Base-by-base conservation (phyloP, 2,329 filamentous ascomycete species). In the Paraphaeosphaeria sporulosa region DNA sequence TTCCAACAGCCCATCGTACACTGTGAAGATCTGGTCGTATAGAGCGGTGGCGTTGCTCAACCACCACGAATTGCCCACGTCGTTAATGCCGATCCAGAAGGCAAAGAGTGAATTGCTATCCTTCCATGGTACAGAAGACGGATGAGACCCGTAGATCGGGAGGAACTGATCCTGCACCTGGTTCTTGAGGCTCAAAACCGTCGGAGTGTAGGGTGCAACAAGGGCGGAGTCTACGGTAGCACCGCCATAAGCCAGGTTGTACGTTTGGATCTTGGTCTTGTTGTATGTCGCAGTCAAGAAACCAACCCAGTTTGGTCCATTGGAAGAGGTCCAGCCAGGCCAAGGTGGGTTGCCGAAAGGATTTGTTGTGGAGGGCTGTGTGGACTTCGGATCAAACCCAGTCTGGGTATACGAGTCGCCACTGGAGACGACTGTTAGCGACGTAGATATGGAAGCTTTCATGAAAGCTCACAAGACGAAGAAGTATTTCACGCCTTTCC, bases 331-430 rank as follows among this genome's bases (percentile, higher is more conserved):
- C 62, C 66, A 76, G 47, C 75, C 76, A 7, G 83, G 84, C 62
- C 85, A 86, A 0, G 78, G 50, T 0, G 88, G 88, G 66, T 90
- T 90, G 0, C 88, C 87, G 62, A 90, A 78, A 0, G 87, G 86
- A 67, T 88, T 86, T 6, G 76, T 73, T 4, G 79, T 64, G 8
- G 80, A 83, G 1, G 88, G 87, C 40, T 86, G 82, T 0, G 80
- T 74, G 23, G 80, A 78, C 12, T 76, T 81, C 44, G 83, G 76
- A 60, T 87, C 76, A 74, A 90, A 90, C 9, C 84, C 84, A 2
- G 85, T 87, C 62, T 84, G 82, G 1, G 85, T 85, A 75, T 88
- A 89, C 2, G 85, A 87, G 67, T 89, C 84, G 44, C 86, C 86
- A 64, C 84, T 85, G 56, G 9, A 1, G 4, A 15, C 23, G 50